Base-by-base conservation (phyloP, 2,329 filamentous ascomycete genomes). In the Aspergillus pseudotamarii region DNA sequence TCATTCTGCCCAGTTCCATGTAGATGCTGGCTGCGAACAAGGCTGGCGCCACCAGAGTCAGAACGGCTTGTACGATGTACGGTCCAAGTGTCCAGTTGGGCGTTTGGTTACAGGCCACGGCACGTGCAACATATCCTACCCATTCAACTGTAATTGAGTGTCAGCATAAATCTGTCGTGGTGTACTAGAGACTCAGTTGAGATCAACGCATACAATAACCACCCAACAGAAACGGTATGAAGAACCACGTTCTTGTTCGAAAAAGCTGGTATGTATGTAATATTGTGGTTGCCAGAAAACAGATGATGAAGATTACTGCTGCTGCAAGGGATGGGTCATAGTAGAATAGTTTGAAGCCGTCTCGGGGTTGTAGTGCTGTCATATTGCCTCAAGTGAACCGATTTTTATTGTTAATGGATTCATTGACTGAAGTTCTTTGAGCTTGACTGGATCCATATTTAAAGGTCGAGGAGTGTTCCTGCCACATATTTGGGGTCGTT, bases 1-100 rank as follows among this genome's bases (percentile, higher is more conserved):
- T 69, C 11, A 72, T 57, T 5, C 68, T 61, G 0, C 70, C 70
- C 8, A 72, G 62, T 19, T 67, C 59, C 70, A 72, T 72, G 30
- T 72, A 72, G 14, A 72, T 68, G 1, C 66, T 69, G 3, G 70
- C 70, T 0, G 70, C 67, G 32, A 72, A 69, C 8, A 72, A 58
- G 4, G 69, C 64, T 5, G 70, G 70, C 0, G 70, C 70, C 0
- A 72, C 50, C 4, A 72, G 60, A 21, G 71, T 61, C 6, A 71
- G 59, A 9, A 72, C 57, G 12, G 64, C 64, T 14, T 72, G 66
- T 12, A 63, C 56, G 9, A 72, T 62, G 21, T 69, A 72, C 11
- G 69, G 68, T 19, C 61, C 66, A 6, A 64, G 62, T 6, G 62
- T 63, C 61, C 63, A 72, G 50, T 72, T 30, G 5, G 70, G 70